Evolutionary conservation across 345 rosid species (phyloP).

Genomic region (Punica granatum): DNA sequence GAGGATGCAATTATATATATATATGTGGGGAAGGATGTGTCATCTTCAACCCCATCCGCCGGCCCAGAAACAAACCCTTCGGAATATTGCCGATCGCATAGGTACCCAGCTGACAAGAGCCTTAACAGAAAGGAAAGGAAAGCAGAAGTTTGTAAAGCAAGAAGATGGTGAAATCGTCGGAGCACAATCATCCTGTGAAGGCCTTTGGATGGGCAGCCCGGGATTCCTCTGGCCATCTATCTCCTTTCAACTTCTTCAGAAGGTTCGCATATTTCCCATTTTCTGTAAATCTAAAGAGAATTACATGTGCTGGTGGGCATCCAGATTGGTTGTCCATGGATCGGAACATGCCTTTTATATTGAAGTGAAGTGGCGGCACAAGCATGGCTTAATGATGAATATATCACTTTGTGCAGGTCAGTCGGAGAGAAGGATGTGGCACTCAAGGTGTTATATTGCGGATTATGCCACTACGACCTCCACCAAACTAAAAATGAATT

Average conservation of each 20-base stretch:
- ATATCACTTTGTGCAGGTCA: not conserved
- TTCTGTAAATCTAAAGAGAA: not conserved
- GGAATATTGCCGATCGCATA: too few relatives aligned
- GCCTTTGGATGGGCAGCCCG: slow-evolving; percentile 2
- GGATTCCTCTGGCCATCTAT: not conserved
- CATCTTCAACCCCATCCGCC: not conserved
- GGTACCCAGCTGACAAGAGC: too few relatives aligned
- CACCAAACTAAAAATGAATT: not conserved
- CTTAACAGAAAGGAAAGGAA: too few relatives aligned
- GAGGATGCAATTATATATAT: too few relatives aligned
- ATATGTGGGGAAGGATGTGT: not conserved
- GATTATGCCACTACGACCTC: slow-evolving; percentile 6
- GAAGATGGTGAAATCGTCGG: not conserved
- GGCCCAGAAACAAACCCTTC: not conserved
- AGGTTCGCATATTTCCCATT: not conserved
- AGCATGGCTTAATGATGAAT: too few relatives aligned
- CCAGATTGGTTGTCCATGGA: too few relatives aligned
- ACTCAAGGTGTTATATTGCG: slow-evolving; percentile 6
- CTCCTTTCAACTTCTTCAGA: not conserved
- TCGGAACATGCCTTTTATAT: too few relatives aligned
- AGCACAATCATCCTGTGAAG: not conserved
- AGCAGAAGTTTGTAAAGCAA: not conserved
- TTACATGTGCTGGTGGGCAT: too few relatives aligned
- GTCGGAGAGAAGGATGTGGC: slow-evolving; percentile 4
- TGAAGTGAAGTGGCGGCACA: too few relatives aligned